Evolutionary conservation across 192 early-diverging fungal species (phyloP).

Genomic region (Coemansia sp.): DNA sequence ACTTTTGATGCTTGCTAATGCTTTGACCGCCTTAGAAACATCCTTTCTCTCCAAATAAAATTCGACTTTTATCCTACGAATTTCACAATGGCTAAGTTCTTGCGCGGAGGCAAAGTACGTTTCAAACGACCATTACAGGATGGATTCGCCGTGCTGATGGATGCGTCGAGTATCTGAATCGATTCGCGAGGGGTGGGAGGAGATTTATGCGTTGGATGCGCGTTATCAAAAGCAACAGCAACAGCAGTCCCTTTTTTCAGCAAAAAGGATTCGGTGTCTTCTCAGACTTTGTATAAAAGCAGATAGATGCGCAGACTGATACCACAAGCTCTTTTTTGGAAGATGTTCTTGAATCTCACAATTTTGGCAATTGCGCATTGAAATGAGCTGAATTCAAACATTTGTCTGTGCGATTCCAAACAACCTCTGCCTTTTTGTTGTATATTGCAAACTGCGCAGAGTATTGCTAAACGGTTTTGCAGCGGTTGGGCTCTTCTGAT

Average conservation of each 20-base stretch:
- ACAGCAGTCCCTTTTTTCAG: not conserved
- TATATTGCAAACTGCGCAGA: not conserved
- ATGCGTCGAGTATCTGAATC: slow-evolving; percentile 9
- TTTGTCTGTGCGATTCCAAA: not conserved
- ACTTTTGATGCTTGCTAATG: not conserved
- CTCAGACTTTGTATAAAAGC: not conserved
- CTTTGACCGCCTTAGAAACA: slow-evolving; percentile 11
- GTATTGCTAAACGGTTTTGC: too few relatives aligned
- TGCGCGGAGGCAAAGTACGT: slow-evolving; percentile 54
- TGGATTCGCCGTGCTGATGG: slow-evolving; percentile 10
- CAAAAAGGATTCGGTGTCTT: not conserved
- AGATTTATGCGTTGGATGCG: slow-evolving; percentile 1
- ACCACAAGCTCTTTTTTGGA: not conserved
- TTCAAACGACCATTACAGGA: slow-evolving; percentile 3
- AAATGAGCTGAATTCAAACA: not conserved
- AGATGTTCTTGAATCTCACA: not conserved
- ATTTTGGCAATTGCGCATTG: not conserved
- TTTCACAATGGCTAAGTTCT: slow-evolving; percentile 49
- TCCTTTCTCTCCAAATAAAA: slow-evolving; percentile 29
- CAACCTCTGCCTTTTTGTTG: not conserved
- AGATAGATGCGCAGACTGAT: not conserved
- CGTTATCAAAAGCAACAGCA: not conserved
- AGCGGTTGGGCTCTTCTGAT: too few relatives aligned
- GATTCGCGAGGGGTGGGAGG: slow-evolving; percentile 9
- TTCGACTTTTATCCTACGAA: slow-evolving; percentile 14